Evolutionary conservation across 1,284 basidiomycete species (phyloP), one percentile per base, ranked within the genome.

Genomic region (Cryptococcus sp.): DNA sequence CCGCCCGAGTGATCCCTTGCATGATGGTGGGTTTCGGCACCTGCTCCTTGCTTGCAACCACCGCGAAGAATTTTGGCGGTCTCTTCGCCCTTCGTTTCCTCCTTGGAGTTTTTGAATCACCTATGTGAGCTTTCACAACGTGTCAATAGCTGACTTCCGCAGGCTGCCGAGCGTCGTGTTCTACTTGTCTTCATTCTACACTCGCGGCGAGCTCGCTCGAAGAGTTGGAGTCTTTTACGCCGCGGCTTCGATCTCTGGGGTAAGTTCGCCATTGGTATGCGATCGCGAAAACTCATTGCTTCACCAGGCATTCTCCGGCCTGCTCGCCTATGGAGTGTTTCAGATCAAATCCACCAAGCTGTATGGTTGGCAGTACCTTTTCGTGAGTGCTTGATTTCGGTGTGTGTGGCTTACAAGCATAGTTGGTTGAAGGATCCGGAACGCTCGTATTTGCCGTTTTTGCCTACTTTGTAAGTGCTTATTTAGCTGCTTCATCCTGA

Each of bases 161-260:
- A 35, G 31, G 31, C 31, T 55, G 23, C 49, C 48, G 8, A 44
- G 51, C 20, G 54, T 68, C 47, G 54, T 83, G 1, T 83, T 81
- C 66, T 83, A 83, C 62, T 73, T 84, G 17, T 82, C 81, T 1
- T 82, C 81, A 6, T 83, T 83, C 60, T 84, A 84, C 68, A 81
- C 78, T 57, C 75, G 82, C 45, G 77, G 80, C 44, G 83, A 84
- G 67, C 72, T 84, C 13, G 82, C 82, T n/a, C 80, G 80, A 17
- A 73, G 83, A 3, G 70, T 84, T 35, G 82, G 81, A 19, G 57
- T 82, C 3, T 84, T 83, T 65, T 84, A 83, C 62, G 82, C 81
- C 39, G 80, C 81, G 38, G 69, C 80, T 1, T 80, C 81, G 3
- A 81, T 83, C 52, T 77, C 82, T 10, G 81, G 60, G 1, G 57